These are phyloP conservation scores for Colletotrichum viniferum DNA, from an alignment of 2,329 filamentous ascomycete genomes.

Conservation along the genomic window DNA sequence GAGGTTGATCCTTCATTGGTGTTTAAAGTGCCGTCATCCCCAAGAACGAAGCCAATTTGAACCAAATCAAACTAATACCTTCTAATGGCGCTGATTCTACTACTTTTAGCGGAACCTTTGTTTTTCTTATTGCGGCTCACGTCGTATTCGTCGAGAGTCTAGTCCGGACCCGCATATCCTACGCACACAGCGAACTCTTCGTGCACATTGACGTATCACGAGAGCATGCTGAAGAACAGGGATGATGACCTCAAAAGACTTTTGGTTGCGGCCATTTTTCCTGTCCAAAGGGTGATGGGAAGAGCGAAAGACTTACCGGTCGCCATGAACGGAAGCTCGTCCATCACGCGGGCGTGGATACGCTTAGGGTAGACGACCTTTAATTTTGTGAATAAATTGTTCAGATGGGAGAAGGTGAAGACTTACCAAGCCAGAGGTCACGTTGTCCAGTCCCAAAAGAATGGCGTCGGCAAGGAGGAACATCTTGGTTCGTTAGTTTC, in stretches of 20 bases:
- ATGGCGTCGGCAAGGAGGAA: slow-evolving; percentile 74
- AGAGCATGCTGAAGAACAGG: neutral
- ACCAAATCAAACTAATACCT: neutral
- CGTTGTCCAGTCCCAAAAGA: slow-evolving; percentile 70
- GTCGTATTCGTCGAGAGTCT: neutral
- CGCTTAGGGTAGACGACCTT: slow-evolving; percentile 78
- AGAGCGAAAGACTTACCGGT: slow-evolving; percentile 40
- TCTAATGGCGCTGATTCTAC: neutral
- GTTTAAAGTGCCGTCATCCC: neutral
- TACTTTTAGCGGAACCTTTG: neutral
- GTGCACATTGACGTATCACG: neutral
- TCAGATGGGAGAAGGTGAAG: neutral
- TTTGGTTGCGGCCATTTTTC: neutral
- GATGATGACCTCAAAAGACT: neutral
- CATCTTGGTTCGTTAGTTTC: slow-evolving; percentile 58
- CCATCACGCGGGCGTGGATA: slow-evolving; percentile 70
- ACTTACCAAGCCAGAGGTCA: slow-evolving; percentile 60
- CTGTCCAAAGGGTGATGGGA: neutral
- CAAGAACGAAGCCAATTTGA: neutral
- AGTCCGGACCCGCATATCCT: neutral
- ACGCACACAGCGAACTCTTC: neutral
- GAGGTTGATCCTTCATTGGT: neutral
- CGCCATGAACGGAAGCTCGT: slow-evolving; percentile 87
- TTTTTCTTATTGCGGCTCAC: neutral
- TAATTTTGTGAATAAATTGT: neutral